Evolutionary conservation across 345 rosid genomes (phyloP), one percentile per base, ranked within the genome.

Genomic region (Salix caprea): DNA sequence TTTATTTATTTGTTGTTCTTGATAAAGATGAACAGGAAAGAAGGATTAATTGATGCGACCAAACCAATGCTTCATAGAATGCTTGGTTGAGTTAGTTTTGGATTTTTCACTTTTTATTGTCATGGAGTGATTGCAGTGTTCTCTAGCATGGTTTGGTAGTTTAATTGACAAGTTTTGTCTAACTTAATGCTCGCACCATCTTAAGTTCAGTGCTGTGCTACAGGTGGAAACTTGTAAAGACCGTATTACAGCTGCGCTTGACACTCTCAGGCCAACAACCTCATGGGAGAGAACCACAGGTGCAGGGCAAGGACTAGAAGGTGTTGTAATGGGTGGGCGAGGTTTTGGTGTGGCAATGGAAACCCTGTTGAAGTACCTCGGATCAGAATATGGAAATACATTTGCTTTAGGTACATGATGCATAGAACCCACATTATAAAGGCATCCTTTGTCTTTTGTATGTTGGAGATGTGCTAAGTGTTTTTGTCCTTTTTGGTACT

Each of bases 301-400:
- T 77, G 89, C 90, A 65, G 90, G 90, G 74, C 97, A 91, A 82
- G 91, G 90, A 64, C 46, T 92, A 37, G 99, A 92, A 77, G 91
- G 97, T 65, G 93, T 96, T 73, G 80, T 92, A 84, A 89, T 96
- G 94, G 97, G 99, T 37, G 99, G 97, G 62, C 88, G 99, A 79
- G 99, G 98, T 66, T 94, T 96, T 86, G 98, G 99, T 74, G 88
- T 84, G 67, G 99, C 99, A 78, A 91, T 96, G 99, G 99, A 96
- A 85, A 88, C 93, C 73, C 90, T 93, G 28, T 88, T 92, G 79
- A 96, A 88, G 85, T 96, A 91, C 85, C 90, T 96, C 71, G 98
- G 98, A 71, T 92, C 99, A 74, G 98, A 94, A 84, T 92, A 91
- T 73, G 98, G 97, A 83, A 96, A 86, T 80, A 96, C 92, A 28